Evolutionary conservation across 805 yeast species (phyloP), one percentile per base, ranked within the genome.

Genomic region (Helenozyma rhizophorensis): DNA sequence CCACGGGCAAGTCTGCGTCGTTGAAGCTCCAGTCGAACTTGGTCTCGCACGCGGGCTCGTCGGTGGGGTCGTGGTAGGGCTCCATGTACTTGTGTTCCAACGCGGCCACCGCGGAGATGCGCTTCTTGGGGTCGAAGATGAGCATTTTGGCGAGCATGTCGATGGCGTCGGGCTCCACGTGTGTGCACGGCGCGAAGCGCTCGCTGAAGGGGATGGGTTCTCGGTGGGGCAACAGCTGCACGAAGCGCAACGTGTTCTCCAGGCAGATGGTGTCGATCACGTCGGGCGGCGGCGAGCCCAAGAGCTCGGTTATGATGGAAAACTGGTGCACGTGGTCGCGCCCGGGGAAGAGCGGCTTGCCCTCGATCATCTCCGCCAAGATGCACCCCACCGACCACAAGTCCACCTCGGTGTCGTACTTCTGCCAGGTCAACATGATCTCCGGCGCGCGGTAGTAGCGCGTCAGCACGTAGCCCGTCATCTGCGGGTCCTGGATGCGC

Each of bases 331-430:
- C 97, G 56, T 93, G 98, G 58, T 94, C 98, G 56, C 86, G 87
- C 30, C 98, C 98, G 1, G 98, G 98, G 72, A 90, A 90, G 27
- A 90, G 70, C 2, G 98, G 97, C 59, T 86, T 87, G 8, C 96
- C 96, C 58, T 89, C 96, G 46, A 90, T 83, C 96, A 90, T 90
- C 58, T 90, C 98, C 7, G 97, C 93, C 53, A 90, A 84, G 37
- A 90, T 89, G 65, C 98, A 90, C 14, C 96, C 98, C 9, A 94
- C 95, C 14, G 95, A 83, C 98, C 98, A 90, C 50, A 90, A 85
- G 60, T 90, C 98, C 23, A 90, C 97, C 62, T 89, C 97, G 7
- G 86, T 81, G 53, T 89, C 96, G 62, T 90, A 90, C 56, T 90
- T 87, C 59, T 90, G 98, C 97, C 97, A 90, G 17, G 97, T 88